These are phyloP conservation scores for Remersonia thermophila DNA, from an alignment of 2,329 filamentous ascomycete genomes.

Conservation along the genomic window DNA sequence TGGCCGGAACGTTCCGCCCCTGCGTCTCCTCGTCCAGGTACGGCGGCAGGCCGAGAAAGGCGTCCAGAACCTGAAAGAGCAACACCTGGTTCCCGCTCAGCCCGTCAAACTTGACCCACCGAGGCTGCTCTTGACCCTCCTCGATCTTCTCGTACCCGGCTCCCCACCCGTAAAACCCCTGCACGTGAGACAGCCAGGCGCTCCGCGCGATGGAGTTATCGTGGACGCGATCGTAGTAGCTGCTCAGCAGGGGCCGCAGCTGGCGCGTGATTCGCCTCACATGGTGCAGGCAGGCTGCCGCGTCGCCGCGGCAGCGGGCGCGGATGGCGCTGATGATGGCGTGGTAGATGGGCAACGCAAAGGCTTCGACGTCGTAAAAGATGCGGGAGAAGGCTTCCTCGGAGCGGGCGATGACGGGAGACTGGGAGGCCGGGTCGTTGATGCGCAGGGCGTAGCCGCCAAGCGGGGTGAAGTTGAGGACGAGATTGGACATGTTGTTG, in stretches of 20 bases:
- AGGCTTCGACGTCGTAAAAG: slow-evolving; percentile 20
- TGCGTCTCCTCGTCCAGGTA: slow-evolving; percentile 19
- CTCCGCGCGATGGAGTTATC: slow-evolving; percentile 18
- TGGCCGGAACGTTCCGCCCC: slow-evolving; percentile 17
- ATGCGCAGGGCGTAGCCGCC: slow-evolving; percentile 20
- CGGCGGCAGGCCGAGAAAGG: slow-evolving; percentile 22
- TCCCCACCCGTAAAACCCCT: slow-evolving; percentile 27
- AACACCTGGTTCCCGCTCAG: slow-evolving; percentile 25
- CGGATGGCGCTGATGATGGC: slow-evolving; percentile 19
- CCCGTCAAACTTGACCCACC: slow-evolving; percentile 22
- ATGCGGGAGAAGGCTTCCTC: slow-evolving; percentile 24
- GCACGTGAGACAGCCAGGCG: slow-evolving; percentile 23
- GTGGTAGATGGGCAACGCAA: slow-evolving; percentile 20
- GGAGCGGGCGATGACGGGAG: slow-evolving; percentile 13
- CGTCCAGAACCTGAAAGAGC: slow-evolving; percentile 24
- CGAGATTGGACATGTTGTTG: slow-evolving; percentile 22
- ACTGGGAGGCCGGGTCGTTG: slow-evolving; percentile 21
- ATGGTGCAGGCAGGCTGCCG: slow-evolving; percentile 12
- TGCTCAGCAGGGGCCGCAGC: slow-evolving; percentile 17
- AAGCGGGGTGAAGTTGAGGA: slow-evolving; percentile 21
- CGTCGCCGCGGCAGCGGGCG: slow-evolving; percentile 15
- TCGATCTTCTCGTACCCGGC: slow-evolving; percentile 12
- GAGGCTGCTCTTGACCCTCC: slow-evolving; percentile 3
- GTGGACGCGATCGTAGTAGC: slow-evolving; percentile 20
- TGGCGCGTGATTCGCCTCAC: slow-evolving; percentile 10